These are phyloP conservation scores for Mucor sp. DNA, from an alignment of 371 early-diverging fungal species.

Conservation along the genomic window DNA sequence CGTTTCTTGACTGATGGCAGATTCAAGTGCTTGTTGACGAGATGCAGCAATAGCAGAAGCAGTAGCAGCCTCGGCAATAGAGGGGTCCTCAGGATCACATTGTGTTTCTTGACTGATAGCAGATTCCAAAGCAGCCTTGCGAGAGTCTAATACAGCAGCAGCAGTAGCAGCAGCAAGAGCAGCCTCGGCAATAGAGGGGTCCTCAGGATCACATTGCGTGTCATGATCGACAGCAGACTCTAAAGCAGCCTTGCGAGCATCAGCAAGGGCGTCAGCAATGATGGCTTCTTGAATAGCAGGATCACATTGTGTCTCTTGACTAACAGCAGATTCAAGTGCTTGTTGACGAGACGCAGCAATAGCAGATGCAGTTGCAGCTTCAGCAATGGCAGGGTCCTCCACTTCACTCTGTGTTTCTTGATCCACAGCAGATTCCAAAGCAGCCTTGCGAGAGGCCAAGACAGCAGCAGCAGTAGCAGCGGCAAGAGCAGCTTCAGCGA, in stretches of 20 bases:
- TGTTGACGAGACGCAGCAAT: background rate
- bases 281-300: background rate
- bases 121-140: background rate
- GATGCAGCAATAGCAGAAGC: background rate
- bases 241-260: background rate
- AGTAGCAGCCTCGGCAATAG: background rate
- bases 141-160: background rate
- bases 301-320: background rate
- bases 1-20: background rate
- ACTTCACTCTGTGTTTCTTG: conserved; percentile 9
- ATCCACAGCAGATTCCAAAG: conserved; percentile 6
- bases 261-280: conserved; percentile 5
- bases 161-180: conserved; percentile 3
- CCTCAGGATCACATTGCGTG: conserved; percentile 16
- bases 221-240: conserved; percentile 4
- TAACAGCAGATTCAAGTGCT: background rate
- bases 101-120: conserved; percentile 9
- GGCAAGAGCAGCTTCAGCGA: conserved; percentile 6
- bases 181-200: background rate
- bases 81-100: conserved; percentile 6
- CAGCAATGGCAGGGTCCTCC: conserved; percentile 5
- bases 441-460: background rate
- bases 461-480: conserved; percentile 7
- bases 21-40: background rate
- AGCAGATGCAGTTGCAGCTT: background rate